These are phyloP conservation scores for Uronychia setigera DNA, from an alignment of 73 alveolate species.

Conservation along the genomic window DNA sequence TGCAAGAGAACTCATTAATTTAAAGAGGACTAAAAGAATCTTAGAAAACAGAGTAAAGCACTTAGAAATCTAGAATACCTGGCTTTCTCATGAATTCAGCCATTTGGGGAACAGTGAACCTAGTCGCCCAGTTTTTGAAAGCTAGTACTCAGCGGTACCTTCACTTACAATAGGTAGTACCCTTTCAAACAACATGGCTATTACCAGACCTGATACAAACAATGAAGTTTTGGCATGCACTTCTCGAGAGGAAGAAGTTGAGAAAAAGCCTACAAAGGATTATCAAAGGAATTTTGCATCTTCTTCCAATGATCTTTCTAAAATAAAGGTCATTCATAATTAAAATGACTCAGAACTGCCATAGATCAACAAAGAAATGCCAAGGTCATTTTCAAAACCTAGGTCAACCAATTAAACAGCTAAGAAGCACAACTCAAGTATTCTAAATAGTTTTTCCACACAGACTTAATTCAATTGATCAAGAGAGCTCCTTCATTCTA, in stretches of 20 bases:
- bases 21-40: neutral
- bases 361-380: neutral
- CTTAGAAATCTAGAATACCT: neutral
- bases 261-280: too few relatives aligned
- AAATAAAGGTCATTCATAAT: neutral
- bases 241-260: neutral
- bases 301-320: neutral
- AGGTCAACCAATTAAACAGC: neutral
- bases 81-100: neutral
- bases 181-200: neutral
- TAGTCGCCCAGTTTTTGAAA: neutral
- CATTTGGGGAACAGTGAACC: neutral
- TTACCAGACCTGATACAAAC: neutral
- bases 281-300: neutral
- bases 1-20: neutral
- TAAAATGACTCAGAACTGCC: neutral
- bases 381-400: neutral
- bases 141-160: too few relatives aligned
- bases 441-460: neutral
- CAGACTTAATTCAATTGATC: neutral
- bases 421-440: neutral
- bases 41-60: neutral
- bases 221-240: neutral
- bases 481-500: neutral
- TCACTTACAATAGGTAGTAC: too few relatives aligned